Base-by-base conservation (phyloP, 345 rosid species). In the Euphorbia lathyris region DNA sequence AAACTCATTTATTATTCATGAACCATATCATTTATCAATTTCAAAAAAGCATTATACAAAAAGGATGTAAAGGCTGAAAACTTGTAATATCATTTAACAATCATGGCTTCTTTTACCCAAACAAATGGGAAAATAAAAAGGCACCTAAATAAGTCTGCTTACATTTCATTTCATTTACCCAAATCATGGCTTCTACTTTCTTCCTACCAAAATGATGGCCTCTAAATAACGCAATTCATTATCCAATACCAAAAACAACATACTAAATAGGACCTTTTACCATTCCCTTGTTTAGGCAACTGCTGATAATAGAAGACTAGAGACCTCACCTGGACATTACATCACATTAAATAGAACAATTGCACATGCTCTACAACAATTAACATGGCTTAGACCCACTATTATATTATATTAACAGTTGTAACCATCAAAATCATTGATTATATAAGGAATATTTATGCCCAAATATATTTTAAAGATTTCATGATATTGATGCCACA, bases 341-440 rank as follows among this genome's bases (percentile, higher is more conserved):
- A n/a, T n/a, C n/a, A n/a, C n/a, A n/a, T n/a, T n/a, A n/a, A n/a
- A 59, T 16, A 52, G 70, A 71, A 47, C 74, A 73, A 68, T 19
- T 58, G 76, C 83, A 77, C 83, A 81, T 77, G 80, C 59, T 38
- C 22, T 69, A 67, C 72, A 62, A 71, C 80, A 68, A 30, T 17
- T 48, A 68, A 81, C 84, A 68, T 75, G 83, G 58, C 65, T 48
- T 63, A 48, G 27, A 69, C 56, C 2, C 67, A n/a, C 17, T 45
- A 16, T 51, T 55, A 6, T 36, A 20, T 47, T 19, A 25, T 23
- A n/a, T 55, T 9, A 45, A 68, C 60, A 72, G 57, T 75, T 22
- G 56, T 38, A 29, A 53, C 63, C 40, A 50, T 57, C 57, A 55
- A 36, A 32, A 75, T 51, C 63, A 32, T 50, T 42, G 52, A 65